Base-by-base conservation (phyloP, 2,329 filamentous ascomycete species). In the Colletotrichum horii region DNA sequence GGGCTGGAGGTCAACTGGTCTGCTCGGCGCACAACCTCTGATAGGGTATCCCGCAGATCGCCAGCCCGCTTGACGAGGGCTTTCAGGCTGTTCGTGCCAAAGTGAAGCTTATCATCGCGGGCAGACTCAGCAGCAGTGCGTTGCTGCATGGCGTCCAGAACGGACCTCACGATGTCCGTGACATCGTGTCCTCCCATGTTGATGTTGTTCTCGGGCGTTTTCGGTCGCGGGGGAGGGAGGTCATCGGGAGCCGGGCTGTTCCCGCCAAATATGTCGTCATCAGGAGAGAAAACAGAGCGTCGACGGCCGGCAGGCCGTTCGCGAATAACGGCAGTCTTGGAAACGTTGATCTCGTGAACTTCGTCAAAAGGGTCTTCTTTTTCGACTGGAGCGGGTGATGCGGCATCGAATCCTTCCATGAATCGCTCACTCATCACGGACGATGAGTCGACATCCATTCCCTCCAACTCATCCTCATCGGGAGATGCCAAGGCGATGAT, bases 401-500 rank as follows among this genome's bases (percentile, higher is more conserved):
- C 81, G 15, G 85, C 85, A 66, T 90, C 88, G 58, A 91, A 89
- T 2, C 86, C 87, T 4, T 89, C 87, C 15, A 86, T 78, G 52
- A 88, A 86, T 15, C 83, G 85, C 52, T 89, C 87, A 60, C 88
- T 87, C 8, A 85, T 81, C 24, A 84, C 80, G 1, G 85, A 84
- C 16, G 83, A 83, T 8, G 82, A 82, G 32, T 85, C 83, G 8
- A 83, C 83, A 15, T 84, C 82, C 52, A 81, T 78, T 19, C 83
- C 83, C 15, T 87, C 85, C 8, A 85, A 79, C 64, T 90, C 87
- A 64, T 94, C 92, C 48, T 92, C 90, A 76, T 94, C 92, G 2
- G 92, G 92, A 2, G 92, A 93, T 61, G 95, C 95, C n/a, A 97
- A 87, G 38, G 94, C 94, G 81, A 97, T 97, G 84, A 97, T 96